Conservation (phyloP, 192 early-diverging fungal species). For the Coemansia sp. region DNA sequence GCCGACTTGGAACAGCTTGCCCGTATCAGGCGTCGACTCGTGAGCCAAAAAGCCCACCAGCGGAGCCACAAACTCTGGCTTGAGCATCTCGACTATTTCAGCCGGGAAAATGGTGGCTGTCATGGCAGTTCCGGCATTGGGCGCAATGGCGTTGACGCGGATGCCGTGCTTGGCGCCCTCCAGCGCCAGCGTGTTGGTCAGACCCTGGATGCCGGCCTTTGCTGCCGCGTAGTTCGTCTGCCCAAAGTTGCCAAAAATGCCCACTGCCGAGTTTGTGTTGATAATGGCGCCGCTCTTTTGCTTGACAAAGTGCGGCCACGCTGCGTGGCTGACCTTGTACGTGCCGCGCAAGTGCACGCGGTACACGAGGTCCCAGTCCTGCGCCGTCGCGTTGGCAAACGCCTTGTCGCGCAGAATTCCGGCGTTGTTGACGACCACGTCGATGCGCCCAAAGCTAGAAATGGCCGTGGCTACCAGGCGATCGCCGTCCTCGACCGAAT, state of each 20-base stretch:
- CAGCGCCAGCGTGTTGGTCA: constrained; percentile 87
- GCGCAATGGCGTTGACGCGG: constrained; percentile 90
- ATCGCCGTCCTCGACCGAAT: constrained; percentile 98
- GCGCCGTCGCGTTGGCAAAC: constrained; percentile 84
- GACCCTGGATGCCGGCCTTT: constrained; percentile 87
- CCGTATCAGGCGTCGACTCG: constrained; percentile 71
- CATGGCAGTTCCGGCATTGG: constrained; percentile 96
- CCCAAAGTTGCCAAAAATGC: constrained; percentile 90
- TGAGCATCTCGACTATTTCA: constrained; percentile 91
- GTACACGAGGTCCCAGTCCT: constrained; percentile 94
- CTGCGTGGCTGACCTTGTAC: constrained; percentile 93
- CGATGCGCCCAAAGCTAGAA: constrained; percentile 73
- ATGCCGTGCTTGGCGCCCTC: constrained; percentile 93
- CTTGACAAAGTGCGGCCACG: constrained; percentile 90
- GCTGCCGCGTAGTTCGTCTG: constrained; percentile 96
- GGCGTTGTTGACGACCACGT: constrained; percentile 94
- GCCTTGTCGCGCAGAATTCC: constrained; percentile 96
- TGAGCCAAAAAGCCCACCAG: constrained; percentile 89
- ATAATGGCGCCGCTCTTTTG: constrained; percentile 95
- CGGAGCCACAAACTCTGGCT: constrained; percentile 95
- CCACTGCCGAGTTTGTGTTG: constrained; percentile 92
- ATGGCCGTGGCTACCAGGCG: constrained; percentile 89
- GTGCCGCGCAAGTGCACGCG: constrained; percentile 88
- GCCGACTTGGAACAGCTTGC: constrained; percentile 94
- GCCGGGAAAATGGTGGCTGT: constrained; percentile 95